A percentile compares a stretch with the other conserved stretches of the same genome.
Conservation (phyloP, 345 rosid genomes). For the Arabidopsis arenosa region DNA sequence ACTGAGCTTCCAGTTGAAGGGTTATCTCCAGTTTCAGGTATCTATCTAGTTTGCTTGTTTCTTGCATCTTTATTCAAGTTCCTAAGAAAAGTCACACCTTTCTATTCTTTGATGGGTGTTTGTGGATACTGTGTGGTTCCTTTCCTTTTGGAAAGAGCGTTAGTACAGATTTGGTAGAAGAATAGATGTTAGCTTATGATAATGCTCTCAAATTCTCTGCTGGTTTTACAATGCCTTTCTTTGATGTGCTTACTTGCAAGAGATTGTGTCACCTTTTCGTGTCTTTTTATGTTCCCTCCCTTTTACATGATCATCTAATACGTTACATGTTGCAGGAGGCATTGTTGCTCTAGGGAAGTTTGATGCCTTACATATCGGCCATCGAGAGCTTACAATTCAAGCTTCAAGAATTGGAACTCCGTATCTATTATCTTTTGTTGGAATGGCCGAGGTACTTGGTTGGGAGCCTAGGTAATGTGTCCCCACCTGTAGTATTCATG, state of each 20-base stretch:
- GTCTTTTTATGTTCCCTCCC: neutral
- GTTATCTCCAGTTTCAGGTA: conserved; percentile 72
- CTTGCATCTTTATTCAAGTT: neutral
- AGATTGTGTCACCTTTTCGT: conserved; percentile 1
- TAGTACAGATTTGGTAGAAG: neutral
- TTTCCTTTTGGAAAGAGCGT: neutral
- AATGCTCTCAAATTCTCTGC: conserved; percentile 15
- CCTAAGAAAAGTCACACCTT: neutral
- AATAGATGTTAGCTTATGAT: conserved; percentile 14
- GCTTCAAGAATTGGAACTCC: conserved; percentile 91
- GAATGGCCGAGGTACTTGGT: conserved; percentile 91
- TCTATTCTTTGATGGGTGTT: neutral
- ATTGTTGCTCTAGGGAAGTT: conserved; percentile 95
- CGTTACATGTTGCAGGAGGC: conserved; percentile 65
- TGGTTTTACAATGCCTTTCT: conserved; percentile 2
- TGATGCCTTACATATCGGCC: conserved; percentile 93
- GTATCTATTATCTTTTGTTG: conserved; percentile 80
- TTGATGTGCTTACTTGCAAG: neutral
- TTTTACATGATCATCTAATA: neutral
- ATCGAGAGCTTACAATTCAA: conserved; percentile 90
- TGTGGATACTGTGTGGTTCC: no score
- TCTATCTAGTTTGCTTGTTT: conserved; percentile 41
- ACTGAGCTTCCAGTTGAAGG: conserved; percentile 57
- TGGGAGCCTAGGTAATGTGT: conserved; percentile 84
- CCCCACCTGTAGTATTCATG: conserved; percentile 5